Evolutionary conservation across 345 rosid genomes (phyloP).

Genomic region (Lagerstroemia speciosa): DNA sequence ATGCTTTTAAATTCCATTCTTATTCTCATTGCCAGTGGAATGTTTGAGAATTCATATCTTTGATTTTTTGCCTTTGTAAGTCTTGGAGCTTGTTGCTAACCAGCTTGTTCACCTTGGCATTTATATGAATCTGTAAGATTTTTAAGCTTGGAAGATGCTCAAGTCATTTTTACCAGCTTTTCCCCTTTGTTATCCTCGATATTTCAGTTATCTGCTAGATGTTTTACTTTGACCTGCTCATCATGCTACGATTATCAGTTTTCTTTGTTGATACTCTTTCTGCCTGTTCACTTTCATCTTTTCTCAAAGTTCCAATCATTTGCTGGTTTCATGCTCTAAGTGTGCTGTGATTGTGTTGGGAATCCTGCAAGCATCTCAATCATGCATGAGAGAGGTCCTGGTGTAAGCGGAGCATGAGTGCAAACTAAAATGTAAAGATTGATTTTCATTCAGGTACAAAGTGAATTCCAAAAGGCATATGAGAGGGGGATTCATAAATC

Average conservation of each 20-base stretch:
- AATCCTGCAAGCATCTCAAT: not conserved
- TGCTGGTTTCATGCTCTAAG: not conserved
- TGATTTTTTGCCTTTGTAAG: not conserved
- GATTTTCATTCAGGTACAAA: constrained; percentile 58
- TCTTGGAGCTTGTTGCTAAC: not conserved
- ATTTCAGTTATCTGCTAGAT: not conserved
- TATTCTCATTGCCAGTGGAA: not conserved
- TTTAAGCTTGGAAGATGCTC: not conserved
- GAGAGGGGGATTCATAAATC: constrained; percentile 83
- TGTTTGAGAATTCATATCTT: not conserved
- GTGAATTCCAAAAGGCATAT: constrained; percentile 95
- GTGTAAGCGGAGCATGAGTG: not conserved
- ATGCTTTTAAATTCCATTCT: not conserved
- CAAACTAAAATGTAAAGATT: not conserved
- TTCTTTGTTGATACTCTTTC: not conserved
- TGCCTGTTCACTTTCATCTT: not conserved
- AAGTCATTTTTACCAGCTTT: not conserved
- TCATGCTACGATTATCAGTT: not conserved
- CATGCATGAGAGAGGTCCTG: not conserved
- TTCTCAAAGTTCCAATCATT: not conserved
- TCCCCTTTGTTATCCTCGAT: not conserved
- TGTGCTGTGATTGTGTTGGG: not conserved
- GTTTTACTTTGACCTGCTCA: not conserved
- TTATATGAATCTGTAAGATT: not conserved
- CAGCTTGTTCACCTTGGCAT: not conserved